Conservation (phyloP, 1,139 yeast species). For the Hanseniaspora sp. region DNA sequence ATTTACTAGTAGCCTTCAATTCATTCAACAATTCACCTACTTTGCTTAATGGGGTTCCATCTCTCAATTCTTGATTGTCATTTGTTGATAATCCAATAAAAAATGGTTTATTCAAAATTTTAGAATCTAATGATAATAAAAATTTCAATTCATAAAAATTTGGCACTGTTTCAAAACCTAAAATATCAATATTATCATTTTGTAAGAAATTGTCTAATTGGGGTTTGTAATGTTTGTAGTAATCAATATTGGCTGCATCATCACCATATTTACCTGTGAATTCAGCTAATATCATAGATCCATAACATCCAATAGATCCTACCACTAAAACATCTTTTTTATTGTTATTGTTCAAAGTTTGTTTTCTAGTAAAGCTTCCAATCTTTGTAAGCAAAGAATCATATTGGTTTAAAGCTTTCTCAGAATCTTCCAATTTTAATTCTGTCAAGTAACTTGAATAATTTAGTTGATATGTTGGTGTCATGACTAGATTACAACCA, state of each 20-base stretch:
- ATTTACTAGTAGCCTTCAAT: conserved; percentile 25
- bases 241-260: conserved; percentile 23
- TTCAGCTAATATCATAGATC: conserved; percentile 45
- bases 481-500: conserved; percentile 44
- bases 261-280: conserved; percentile 46
- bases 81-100: conserved; percentile 24
- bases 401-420: conserved; percentile 27
- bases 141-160: conserved; percentile 25
- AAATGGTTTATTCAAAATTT: conserved; percentile 21
- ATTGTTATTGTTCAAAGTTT: conserved; percentile 4
- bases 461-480: conserved; percentile 55
- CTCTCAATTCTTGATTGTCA: conserved; percentile 23
- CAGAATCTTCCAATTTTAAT: conserved; percentile 10
- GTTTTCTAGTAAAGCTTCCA: conserved; percentile 18
- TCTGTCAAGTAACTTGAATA: conserved; percentile 18
- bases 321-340: conserved; percentile 30
- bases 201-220: conserved; percentile 22
- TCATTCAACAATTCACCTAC: conserved; percentile 1
- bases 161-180: conserved; percentile 28
- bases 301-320: conserved; percentile 68
- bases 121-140: conserved; percentile 17
- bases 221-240: conserved; percentile 23
- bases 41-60: conserved; percentile 22
- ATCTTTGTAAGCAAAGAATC: conserved; percentile 23
- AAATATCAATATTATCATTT: conserved; percentile 21